Base-by-base conservation (phyloP, 2,329 filamentous ascomycete genomes). In the Fusarium sacchari region DNA sequence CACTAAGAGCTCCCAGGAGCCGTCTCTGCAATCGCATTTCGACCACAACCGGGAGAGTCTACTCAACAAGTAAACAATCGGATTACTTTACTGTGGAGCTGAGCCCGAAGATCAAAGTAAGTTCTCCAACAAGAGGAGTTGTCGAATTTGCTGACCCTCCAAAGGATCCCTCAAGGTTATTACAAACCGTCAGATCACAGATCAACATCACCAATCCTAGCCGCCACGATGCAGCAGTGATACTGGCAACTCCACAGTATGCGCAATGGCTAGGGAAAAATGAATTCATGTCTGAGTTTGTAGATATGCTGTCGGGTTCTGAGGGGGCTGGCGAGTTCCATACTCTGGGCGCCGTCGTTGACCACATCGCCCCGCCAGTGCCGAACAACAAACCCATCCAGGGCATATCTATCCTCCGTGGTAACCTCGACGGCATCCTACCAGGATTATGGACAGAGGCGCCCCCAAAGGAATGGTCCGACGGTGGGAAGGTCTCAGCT, bases 261-360 rank as follows among this genome's bases (percentile, higher is more conserved):
- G 83, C 86, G n/a, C 79, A 80, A 17, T 86, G 84, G 80, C 78
- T 90, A 7, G 83, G 86, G 14, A 83, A 89, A 63, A 75, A 80
- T 32, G 72, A 52, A 0, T 85, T 88, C 67, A 83, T 87, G 77
- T 50, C 57, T 20, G 76, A 82, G 11, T 82, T 89, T 56, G 83
- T 85, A 17, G 77, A 81, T 15, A 83, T 87, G 79, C 80, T 90
- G 30, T 82, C 86, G 22, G 86, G 87, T 47, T 76, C 79, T 30
- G 73, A 72, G 18, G 83, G 84, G 42, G 78, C 83, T 53, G 62
- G 67, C 9, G 75, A 82, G 30, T 80, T 89, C 39, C 82, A 87
- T 68, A 81, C 91, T 13, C 71, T 92, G 20, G 83, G 83, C 30
- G 90, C 87, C 18, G 86, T 90, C 9, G 86, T 90, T 34, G 90